Percentiles rank a stretch among this genome's conserved stretches.
Conservation (phyloP, 441 rosid species). For the Iberis amara region DNA sequence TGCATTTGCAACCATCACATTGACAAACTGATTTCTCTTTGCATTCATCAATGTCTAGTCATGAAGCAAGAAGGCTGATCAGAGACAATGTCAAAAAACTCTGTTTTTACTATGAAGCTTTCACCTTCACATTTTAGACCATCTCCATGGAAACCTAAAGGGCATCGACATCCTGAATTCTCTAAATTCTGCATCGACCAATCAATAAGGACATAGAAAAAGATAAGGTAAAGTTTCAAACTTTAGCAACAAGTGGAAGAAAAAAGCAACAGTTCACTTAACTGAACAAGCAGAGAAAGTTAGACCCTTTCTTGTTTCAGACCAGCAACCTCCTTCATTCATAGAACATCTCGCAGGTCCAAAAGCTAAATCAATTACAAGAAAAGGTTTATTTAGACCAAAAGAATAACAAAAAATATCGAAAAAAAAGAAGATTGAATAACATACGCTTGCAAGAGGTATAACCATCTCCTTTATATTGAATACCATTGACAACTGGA, state of each 20-base stretch:
- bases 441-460: constrained; percentile 54
- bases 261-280: constrained; percentile 32
- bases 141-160: constrained; percentile 60
- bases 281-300: constrained; percentile 76
- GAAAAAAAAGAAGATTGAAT: constrained; percentile 1
- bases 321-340: constrained; percentile 81
- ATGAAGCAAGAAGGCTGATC: neutral
- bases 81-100: constrained; percentile 4
- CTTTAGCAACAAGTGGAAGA: neutral
- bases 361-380: constrained; percentile 38
- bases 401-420: no score
- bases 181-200: constrained; percentile 48
- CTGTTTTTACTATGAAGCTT: neutral
- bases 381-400: neutral
- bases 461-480: constrained; percentile 75
- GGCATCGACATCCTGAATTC: constrained; percentile 67
- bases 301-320: constrained; percentile 42
- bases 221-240: neutral
- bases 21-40: constrained; percentile 54
- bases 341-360: constrained; percentile 71
- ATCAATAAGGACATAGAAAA: neutral
- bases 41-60: constrained; percentile 67
- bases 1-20: constrained; percentile 77
- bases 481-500: constrained; percentile 62
- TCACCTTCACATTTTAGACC: constrained; percentile 63